These are phyloP conservation scores for Tricholoma matsutake DNA, from an alignment of 768 basidiomycete species.

Conservation along the genomic window DNA sequence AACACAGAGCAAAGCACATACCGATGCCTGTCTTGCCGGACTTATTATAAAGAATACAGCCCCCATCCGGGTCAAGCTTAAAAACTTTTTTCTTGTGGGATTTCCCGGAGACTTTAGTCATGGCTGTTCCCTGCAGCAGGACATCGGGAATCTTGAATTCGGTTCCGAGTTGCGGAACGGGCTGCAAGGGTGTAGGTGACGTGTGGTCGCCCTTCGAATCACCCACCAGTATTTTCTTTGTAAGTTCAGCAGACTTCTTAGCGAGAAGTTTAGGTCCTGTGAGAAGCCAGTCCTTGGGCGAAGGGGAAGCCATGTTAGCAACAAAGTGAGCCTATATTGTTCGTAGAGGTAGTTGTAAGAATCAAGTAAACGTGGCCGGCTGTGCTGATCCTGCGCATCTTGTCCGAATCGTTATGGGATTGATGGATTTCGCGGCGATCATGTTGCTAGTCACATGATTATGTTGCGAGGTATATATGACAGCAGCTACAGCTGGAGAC, in stretches of 20 bases:
- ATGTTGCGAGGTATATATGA: no score
- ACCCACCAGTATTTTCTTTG: background rate
- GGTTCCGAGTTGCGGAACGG: background rate
- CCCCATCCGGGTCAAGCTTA: constrained; percentile 71
- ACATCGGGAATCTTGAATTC: background rate
- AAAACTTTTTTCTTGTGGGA: constrained; percentile 68
- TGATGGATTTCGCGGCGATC: background rate
- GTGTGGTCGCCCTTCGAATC: background rate
- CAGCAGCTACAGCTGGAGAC: no score
- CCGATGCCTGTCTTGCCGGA: constrained; percentile 59
- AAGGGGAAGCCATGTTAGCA: background rate
- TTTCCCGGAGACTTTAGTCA: constrained; percentile 81
- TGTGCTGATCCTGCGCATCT: background rate
- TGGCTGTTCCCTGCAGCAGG: constrained; percentile 45
- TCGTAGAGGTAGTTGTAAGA: background rate
- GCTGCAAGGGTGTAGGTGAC: background rate
- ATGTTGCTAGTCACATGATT: background rate
- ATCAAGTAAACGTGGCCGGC: background rate
- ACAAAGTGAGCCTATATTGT: background rate
- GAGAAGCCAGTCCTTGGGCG: background rate
- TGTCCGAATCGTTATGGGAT: background rate
- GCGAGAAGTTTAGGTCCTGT: background rate
- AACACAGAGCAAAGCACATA: constrained; percentile 30
- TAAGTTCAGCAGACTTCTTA: background rate
- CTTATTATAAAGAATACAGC: constrained; percentile 63